phyloP scores from a whole-genome alignment of 78 protist genomes.

The slime mould (Dictyostelium discoideum) region DNA sequence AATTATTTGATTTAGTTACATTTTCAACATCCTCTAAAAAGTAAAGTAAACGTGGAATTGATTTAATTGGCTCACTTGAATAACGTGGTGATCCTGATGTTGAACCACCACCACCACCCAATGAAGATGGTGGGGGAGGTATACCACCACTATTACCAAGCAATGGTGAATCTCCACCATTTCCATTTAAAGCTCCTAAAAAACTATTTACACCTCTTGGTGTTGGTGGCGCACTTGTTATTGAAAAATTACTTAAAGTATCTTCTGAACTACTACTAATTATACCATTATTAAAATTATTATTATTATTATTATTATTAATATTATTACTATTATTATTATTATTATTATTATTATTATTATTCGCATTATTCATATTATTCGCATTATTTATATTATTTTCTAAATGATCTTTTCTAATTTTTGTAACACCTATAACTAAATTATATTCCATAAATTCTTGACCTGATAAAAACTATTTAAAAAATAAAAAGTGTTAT shows the following conservation, averaged over 20 bases:
- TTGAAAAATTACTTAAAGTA: conserved; percentile 9
- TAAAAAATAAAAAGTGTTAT: too few relatives aligned
- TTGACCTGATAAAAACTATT: conserved; percentile 44
- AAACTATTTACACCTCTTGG: neutral
- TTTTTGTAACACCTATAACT: neutral
- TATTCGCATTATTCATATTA: neutral
- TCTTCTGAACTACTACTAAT: neutral
- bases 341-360: neutral
- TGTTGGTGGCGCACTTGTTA: conserved; percentile 24
- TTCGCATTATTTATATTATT: neutral
- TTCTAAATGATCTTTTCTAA: neutral
- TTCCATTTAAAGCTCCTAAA: neutral
- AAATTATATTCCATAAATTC: conserved; percentile 52
- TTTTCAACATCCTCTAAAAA: conserved; percentile 63
- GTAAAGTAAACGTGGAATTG: conserved; percentile 61
- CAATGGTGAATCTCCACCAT: neutral
- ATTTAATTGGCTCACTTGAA: conserved; percentile 41
- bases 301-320: neutral
- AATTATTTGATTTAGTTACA: conserved; percentile 52
- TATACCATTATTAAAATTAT: neutral
- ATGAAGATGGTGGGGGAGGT: neutral
- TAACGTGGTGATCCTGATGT: neutral
- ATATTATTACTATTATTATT: neutral
- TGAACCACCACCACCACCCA: neutral
- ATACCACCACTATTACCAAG: neutral